These are phyloP conservation scores for Suillus spraguei DNA, from an alignment of 768 basidiomycete genomes.

Conservation along the genomic window DNA sequence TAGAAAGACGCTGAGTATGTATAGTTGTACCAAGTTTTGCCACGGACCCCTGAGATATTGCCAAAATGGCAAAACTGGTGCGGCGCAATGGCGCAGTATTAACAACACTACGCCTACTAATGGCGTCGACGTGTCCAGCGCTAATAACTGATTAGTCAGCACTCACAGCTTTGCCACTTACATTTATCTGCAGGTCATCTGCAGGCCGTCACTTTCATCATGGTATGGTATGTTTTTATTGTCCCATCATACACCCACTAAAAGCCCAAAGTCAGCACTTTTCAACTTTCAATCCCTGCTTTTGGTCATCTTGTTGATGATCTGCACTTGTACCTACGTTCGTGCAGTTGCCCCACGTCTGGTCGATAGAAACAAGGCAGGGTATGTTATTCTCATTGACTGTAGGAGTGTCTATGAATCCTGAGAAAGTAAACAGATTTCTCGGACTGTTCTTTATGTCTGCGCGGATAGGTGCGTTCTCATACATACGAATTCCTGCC, in stretches of 20 bases:
- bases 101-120: too few species aligned
- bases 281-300: constrained; percentile 98
- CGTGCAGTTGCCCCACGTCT: constrained; percentile 88
- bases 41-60: too few species aligned
- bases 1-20: too few species aligned
- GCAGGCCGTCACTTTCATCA: neutral
- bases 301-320: constrained; percentile 88
- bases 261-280: constrained; percentile 70
- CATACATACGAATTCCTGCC: neutral
- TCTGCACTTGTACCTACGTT: constrained; percentile 97
- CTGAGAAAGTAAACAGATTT: constrained; percentile 54
- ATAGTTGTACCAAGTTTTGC: too few species aligned
- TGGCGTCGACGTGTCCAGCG: too few species aligned
- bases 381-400: constrained; percentile 50
- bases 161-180: neutral
- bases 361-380: constrained; percentile 92
- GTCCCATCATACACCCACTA: neutral
- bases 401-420: constrained; percentile 2
- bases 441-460: constrained; percentile 93
- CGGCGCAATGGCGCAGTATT: too few species aligned
- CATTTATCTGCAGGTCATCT: neutral
- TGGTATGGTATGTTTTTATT: neutral
- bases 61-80: too few species aligned
- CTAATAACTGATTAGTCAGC: neutral
- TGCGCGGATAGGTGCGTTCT: constrained; percentile 85